Percentiles rank a stretch among this genome's conserved stretches.
Evolutionary conservation across 1,139 yeast genomes (phyloP).

Genomic region (Hemisphaericaspora lyxosophila): DNA sequence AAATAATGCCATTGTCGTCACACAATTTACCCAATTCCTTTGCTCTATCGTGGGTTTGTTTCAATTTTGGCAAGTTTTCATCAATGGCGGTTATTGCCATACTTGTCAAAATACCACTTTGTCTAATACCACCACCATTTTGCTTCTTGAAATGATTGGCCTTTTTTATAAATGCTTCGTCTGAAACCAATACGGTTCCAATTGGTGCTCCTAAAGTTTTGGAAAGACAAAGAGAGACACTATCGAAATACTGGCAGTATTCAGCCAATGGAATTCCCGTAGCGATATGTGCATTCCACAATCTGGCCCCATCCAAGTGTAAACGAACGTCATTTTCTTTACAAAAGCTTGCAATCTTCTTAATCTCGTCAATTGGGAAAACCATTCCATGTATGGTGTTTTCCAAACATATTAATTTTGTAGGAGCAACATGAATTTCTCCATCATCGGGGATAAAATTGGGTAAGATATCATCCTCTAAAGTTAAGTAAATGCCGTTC

Average conservation of each 20-base stretch:
- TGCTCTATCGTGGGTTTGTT: constrained; percentile 56
- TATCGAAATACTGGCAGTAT: constrained; percentile 42
- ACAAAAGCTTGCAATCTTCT: constrained; percentile 38
- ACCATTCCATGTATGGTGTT: constrained; percentile 48
- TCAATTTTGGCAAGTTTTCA: constrained; percentile 36
- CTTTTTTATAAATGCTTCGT: constrained; percentile 32
- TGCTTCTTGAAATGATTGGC: constrained; percentile 51
- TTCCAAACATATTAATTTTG: constrained; percentile 46
- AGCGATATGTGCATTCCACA: constrained; percentile 47
- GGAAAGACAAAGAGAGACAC: constrained; percentile 47
- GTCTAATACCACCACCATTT: constrained; percentile 50
- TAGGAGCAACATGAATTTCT: constrained; percentile 50
- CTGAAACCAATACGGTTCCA: constrained; percentile 44
- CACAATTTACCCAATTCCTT: constrained; percentile 50
- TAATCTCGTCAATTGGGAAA: constrained; percentile 43
- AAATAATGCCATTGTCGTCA: constrained; percentile 25
- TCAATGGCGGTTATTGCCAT: constrained; percentile 46
- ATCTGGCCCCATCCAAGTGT: constrained; percentile 49
- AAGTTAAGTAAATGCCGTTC: constrained; percentile 39
- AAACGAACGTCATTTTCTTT: constrained; percentile 32
- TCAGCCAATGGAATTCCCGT: constrained; percentile 40
- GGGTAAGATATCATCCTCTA: constrained; percentile 39
- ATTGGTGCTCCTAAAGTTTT: constrained; percentile 49
- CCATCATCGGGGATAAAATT: constrained; percentile 48
- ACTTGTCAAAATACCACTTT: constrained; percentile 41